Evolutionary conservation across 139 green algal species (phyloP).

Genomic region (Chloropicon primus): DNA sequence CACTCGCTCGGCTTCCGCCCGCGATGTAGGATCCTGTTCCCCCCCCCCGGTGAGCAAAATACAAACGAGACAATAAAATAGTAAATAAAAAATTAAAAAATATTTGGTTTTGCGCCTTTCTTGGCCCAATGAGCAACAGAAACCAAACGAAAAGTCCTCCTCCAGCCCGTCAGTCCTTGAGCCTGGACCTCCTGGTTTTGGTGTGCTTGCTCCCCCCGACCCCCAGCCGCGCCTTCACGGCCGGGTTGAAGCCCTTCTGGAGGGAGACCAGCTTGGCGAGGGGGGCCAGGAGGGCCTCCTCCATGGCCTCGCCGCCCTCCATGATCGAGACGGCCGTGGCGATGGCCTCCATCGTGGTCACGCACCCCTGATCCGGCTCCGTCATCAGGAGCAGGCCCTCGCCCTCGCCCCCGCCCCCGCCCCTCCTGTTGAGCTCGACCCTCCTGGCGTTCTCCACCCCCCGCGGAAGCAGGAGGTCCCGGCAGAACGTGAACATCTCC

Average conservation of each 20-base stretch:
- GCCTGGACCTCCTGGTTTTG: no score
- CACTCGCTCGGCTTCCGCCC: no score
- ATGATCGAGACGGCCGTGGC: slow-evolving; percentile 17
- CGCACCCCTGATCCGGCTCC: slow-evolving; percentile 1
- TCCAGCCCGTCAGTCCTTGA: no score
- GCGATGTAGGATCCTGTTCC: no score
- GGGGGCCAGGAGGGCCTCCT: neutral
- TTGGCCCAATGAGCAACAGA: no score
- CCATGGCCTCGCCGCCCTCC: slow-evolving; percentile 1
- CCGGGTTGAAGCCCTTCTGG: neutral
- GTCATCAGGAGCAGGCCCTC: neutral
- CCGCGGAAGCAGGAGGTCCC: neutral
- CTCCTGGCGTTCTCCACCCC: neutral
- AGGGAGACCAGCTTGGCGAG: neutral
- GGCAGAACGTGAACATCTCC: slow-evolving; percentile 25
- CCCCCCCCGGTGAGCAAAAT: no score
- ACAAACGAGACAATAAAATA: no score
- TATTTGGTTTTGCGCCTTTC: no score
- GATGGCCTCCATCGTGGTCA: slow-evolving; percentile 27
- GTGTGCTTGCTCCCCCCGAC: no score
- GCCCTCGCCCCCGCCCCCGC: neutral
- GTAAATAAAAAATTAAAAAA: no score
- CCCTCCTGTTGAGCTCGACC: neutral
- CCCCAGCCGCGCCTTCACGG: neutral
- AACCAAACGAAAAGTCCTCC: no score